Evolutionary conservation across 164 flowering plant species (phyloP).

Genomic region (Cinnamomum chago): DNA sequence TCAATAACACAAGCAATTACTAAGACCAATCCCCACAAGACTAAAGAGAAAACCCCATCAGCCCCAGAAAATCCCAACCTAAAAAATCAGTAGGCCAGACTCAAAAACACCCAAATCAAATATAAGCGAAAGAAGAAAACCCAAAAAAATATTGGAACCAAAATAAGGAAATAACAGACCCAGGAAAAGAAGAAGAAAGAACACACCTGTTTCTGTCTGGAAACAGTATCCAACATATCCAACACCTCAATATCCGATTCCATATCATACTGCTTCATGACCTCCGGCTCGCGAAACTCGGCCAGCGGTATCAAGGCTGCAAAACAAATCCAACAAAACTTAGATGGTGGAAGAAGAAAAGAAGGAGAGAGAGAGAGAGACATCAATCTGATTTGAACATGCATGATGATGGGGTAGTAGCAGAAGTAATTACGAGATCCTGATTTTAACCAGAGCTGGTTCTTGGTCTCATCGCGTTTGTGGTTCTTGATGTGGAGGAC

Average conservation of each 20-base stretch:
- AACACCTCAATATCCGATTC: slow-evolving; percentile 44
- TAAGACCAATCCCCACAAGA: background rate
- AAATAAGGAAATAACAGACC: background rate
- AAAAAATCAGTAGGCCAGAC: too few relatives aligned
- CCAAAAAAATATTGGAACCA: background rate
- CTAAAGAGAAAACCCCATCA: background rate
- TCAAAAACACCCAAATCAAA: background rate
- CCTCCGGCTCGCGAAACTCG: slow-evolving; percentile 48
- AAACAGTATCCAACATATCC: slow-evolving; percentile 50
- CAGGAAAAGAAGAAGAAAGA: background rate
- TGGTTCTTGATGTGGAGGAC: slow-evolving; percentile 41
- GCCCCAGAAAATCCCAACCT: background rate
- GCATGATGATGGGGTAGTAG: too few relatives aligned
- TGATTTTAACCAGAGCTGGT: slow-evolving; percentile 46
- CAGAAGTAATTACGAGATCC: slow-evolving; percentile 53
- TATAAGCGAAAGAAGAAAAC: background rate
- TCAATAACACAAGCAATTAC: too few relatives aligned
- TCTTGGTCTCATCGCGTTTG: slow-evolving; percentile 32
- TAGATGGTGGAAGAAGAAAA: background rate
- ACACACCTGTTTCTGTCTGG: slow-evolving; percentile 45
- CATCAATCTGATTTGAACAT: slow-evolving; percentile 10
- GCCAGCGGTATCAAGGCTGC: slow-evolving; percentile 61
- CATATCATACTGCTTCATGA: slow-evolving; percentile 47
- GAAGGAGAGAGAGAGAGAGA: background rate
- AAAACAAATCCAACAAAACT: background rate